Evolutionary conservation across 2,329 filamentous ascomycete species (phyloP), one percentile per base, ranked within the genome.

Genomic region (Beauveria rudraprayagi): DNA sequence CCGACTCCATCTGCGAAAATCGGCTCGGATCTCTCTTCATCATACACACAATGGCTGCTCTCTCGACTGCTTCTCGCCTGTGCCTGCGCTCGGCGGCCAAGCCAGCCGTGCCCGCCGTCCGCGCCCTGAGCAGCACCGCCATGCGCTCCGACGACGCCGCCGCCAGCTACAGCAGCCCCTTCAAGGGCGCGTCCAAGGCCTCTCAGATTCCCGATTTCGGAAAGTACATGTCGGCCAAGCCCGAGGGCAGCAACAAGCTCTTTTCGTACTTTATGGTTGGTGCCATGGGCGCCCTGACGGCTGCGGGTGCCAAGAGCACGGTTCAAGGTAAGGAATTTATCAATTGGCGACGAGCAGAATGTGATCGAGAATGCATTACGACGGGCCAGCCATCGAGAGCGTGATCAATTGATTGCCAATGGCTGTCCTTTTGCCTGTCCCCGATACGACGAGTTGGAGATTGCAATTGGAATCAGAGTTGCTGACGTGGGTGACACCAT

Each of bases 261-360:
- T 94, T 96, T 77, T 87, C 88, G 71, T 99, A 99, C 85, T 97
- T 99, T 80, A 96, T 97, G 91, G 94, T 96, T 67, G 94, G 94
- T 71, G 88, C 91, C 61, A 89, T 99, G 83, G 94, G 94, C 74
- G 89, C 94, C 72, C 83, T 97, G 75, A 87, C 89, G 66, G 93
- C 93, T 62, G 89, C 94, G 68, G 93, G 93, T 73, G 94, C 93
- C 75, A 99, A 99, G 88, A 91, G 90, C 70, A 97, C 94, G 67
- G 91, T 99, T 69, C 91, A 97, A 84, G 93, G 94, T 99, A 85
- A 75, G 89, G 81, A 56, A 54, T 48, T 16, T 19, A 60, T 60
- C 48, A 19, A 26, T 14, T 26, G 3, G 17, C 5, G 37, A 28
- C 10, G 40, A 53, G 17, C 14, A 40, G 24, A 30, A 17, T 7